A percentile compares a stretch with the other conserved stretches of the same genome.
Conservation (phyloP, 2,329 filamentous ascomycete species). For the Fusarium dimerum region DNA sequence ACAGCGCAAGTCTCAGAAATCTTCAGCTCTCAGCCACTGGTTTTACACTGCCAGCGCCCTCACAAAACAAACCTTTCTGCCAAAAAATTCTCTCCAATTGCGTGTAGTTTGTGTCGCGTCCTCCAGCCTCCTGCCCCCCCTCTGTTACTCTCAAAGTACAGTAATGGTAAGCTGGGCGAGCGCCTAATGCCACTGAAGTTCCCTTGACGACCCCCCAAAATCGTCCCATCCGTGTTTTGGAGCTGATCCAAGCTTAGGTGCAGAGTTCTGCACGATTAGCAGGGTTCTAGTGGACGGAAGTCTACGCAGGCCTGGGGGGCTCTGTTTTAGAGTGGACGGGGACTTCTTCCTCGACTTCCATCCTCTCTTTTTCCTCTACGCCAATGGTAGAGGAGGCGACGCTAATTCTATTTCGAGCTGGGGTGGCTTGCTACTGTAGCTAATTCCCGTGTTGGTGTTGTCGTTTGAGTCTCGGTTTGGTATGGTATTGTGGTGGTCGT, state of each 20-base stretch:
- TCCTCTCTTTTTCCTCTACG: not conserved
- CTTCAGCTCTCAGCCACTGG: conserved; percentile 5
- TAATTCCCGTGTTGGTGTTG: not conserved
- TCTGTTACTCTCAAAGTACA: no score
- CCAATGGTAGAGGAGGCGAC: conserved; percentile 1
- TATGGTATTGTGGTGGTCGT: not conserved
- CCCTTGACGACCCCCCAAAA: conserved; percentile 5
- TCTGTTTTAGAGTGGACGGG: not conserved
- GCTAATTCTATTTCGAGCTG: conserved; percentile 16
- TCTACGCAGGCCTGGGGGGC: not conserved
- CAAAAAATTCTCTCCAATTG: no score
- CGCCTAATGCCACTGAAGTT: conserved; percentile 4
- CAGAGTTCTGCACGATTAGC: not conserved
- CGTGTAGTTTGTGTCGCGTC: no score
- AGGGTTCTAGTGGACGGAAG: not conserved
- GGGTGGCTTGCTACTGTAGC: conserved; percentile 22
- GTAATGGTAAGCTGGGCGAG: conserved; percentile 8
- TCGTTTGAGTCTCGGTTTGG: not conserved
- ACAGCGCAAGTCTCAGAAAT: conserved; percentile 10
- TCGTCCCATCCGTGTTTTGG: not conserved
- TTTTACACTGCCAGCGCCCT: conserved; percentile 13
- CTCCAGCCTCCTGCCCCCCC: no score
- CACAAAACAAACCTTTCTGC: no score
- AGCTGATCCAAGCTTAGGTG: not conserved
- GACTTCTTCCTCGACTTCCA: no score